Percentiles rank a stretch among this genome's conserved stretches.
Conservation (phyloP, 2,329 filamentous ascomycete genomes). For the Xylaria sp. region DNA sequence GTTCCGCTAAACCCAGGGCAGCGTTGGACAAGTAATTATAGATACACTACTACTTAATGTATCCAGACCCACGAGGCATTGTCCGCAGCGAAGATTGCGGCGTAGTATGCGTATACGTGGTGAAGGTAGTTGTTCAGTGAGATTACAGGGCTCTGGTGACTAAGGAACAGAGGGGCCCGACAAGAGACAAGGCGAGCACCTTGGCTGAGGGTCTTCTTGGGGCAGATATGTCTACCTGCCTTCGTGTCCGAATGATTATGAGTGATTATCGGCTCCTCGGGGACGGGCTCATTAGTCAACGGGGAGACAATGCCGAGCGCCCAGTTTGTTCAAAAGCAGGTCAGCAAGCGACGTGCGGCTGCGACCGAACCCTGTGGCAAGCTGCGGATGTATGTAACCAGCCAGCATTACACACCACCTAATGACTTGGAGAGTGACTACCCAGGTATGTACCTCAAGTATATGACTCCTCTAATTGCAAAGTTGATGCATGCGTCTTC, state of each 20-base stretch:
- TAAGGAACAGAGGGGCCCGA: constrained; percentile 11
- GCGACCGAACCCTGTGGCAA: constrained; percentile 33
- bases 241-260: constrained; percentile 15
- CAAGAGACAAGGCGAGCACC: background rate
- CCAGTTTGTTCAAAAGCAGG: constrained; percentile 22
- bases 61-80: constrained; percentile 16
- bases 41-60: constrained; percentile 8
- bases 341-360: constrained; percentile 35
- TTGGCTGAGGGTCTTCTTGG: constrained; percentile 27
- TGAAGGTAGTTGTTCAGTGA: constrained; percentile 16
- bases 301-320: constrained; percentile 28
- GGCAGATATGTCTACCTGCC: constrained; percentile 1
- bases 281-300: constrained; percentile 32
- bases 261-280: constrained; percentile 31
- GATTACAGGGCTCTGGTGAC: constrained; percentile 25
- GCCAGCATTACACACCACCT: constrained; percentile 32
- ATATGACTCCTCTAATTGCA: constrained; percentile 10
- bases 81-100: constrained; percentile 16
- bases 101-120: constrained; percentile 2
- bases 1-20: constrained; percentile 23
- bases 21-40: constrained; percentile 17
- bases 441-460: constrained; percentile 19
- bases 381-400: constrained; percentile 31
- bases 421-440: constrained; percentile 16
- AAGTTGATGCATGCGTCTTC: constrained; percentile 11